Evolutionary conservation across 2,329 filamentous ascomycete genomes (phyloP), one percentile per base, ranked within the genome.

Genomic region (Bipolaris gigantea): DNA sequence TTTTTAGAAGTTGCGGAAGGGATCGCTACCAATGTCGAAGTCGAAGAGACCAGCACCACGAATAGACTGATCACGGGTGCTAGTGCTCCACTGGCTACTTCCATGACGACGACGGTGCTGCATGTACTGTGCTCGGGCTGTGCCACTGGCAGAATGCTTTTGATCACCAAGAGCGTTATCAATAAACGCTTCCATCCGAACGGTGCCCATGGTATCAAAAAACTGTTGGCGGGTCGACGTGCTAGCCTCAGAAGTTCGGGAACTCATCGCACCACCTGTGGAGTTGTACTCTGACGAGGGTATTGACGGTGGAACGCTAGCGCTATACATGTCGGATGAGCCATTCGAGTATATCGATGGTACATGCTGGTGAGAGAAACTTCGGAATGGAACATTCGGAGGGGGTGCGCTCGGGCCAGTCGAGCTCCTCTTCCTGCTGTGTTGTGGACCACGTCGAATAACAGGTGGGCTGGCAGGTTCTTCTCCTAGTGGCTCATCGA

Each of bases 101-200:
- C 63, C 62, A 13, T 67, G 63, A 39, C 72, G 66, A 39, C 70
- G 66, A 48, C 69, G 57, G 5, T 64, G 62, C 39, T 64, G 62
- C 49, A 65, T 62, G 33, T 55, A 45, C n/a, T 63, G 64, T 23
- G 64, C 43, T 35, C 63, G 60, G 13, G 57, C 50, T 30, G 46
- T 27, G n/a, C 62, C 50, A 16, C 51, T 55, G 30, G 48, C 48
- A 16, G 54, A 46, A 27, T 60, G 55, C 34, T 56, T 61, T 8
- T 59, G 52, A 23, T 71, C 70, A 6, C 63, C 63, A 4, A 74
- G 52, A 25, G 69, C 71, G 32, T 78, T 77, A 60, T 86, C 83
- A 62, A 99, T 95, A 73, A 97, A 99, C 0, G 94, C 94, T 74
- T 97, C 93, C 93, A 99, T 97, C 25, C 94, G 86, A 42, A 97